Percentiles rank a stretch among this genome's conserved stretches.
Evolutionary conservation across 2,329 filamentous ascomycete species (phyloP).

Genomic region (Colletotrichum lini): DNA sequence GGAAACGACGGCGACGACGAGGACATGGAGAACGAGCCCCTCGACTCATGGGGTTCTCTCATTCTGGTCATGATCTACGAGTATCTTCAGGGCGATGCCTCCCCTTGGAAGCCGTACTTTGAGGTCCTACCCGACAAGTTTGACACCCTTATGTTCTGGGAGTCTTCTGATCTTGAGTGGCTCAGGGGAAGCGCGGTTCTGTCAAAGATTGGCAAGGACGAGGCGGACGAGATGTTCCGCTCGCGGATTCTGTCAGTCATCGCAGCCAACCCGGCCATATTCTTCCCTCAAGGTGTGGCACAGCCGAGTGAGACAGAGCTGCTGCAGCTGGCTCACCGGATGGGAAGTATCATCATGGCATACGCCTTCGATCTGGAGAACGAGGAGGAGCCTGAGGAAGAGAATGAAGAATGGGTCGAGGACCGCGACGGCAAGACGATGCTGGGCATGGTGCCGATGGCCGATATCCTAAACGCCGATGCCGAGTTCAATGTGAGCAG

Average conservation of each 20-base stretch:
- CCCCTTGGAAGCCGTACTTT: conserved; percentile 85
- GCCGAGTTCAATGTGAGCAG: conserved; percentile 82
- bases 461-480: conserved; percentile 91
- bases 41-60: conserved; percentile 69
- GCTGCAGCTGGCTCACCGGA: conserved; percentile 75
- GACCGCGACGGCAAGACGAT: conserved; percentile 70
- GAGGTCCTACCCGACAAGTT: conserved; percentile 80
- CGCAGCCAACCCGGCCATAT: conserved; percentile 60
- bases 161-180: conserved; percentile 75
- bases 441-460: conserved; percentile 93
- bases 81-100: conserved; percentile 69
- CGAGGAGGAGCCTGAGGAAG: conserved; percentile 69
- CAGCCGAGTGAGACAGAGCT: conserved; percentile 61
- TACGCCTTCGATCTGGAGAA: conserved; percentile 88
- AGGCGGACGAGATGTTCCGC: conserved; percentile 79
- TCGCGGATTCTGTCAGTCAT: conserved; percentile 66
- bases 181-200: conserved; percentile 85
- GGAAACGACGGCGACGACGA: conserved; percentile 50
- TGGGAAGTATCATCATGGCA: conserved; percentile 92
- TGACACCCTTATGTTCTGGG: conserved; percentile 94
- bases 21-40: conserved; percentile 54
- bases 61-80: conserved; percentile 90
- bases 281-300: conserved; percentile 56
- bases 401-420: conserved; percentile 76
- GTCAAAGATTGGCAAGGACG: conserved; percentile 80